Base-by-base conservation (phyloP, 2,329 filamentous ascomycete species). In the Trichophyton simii region DNA sequence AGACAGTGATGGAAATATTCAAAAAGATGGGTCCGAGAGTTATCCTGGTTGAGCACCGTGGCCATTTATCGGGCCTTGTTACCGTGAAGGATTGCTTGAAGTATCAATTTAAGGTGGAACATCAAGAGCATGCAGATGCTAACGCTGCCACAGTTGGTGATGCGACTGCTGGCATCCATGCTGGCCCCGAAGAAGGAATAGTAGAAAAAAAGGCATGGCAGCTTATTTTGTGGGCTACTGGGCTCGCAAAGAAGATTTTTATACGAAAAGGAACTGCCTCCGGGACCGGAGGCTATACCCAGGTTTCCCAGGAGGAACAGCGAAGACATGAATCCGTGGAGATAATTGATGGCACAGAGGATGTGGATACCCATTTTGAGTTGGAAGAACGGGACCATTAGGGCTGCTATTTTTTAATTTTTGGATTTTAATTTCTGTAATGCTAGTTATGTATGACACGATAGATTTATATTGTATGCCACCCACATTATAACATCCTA, bases 1-100 rank as follows among this genome's bases (percentile, higher is more conserved):
- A 99, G 75, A 99, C 94, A 0, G 92, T 95, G 36, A 96, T 99
- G 91, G 94, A 99, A 71, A 80, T 99, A 9, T 99, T 99, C 79
- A 92, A 92, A 73, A 99, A 97, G 77, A 95, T 99, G 72, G 94
- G 94, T 0, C 94, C 92, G 0, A 84, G 94, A 1, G 91, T 96
- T 4, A 92, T 99, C 58, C 80, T 99, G 2, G 87, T 96, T 44
- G 94, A 99, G 73, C 87, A 96, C 71, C 87, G 89, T 62, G 94
- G 94, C 13, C 83, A 84, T 58, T 80, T 99, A 1, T 83, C 83
- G 0, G 94, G 94, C 0, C 80, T 99, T 0, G 89, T 99, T 0
- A 99, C 94, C 0, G 88, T 96, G 64, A 99, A 99, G 73, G 94
- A 99, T 72, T 97, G 94, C 67, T 78, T 99, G 61, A 95, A 94